Conservation (phyloP, 768 basidiomycete genomes). For the Piloderma croceum region DNA sequence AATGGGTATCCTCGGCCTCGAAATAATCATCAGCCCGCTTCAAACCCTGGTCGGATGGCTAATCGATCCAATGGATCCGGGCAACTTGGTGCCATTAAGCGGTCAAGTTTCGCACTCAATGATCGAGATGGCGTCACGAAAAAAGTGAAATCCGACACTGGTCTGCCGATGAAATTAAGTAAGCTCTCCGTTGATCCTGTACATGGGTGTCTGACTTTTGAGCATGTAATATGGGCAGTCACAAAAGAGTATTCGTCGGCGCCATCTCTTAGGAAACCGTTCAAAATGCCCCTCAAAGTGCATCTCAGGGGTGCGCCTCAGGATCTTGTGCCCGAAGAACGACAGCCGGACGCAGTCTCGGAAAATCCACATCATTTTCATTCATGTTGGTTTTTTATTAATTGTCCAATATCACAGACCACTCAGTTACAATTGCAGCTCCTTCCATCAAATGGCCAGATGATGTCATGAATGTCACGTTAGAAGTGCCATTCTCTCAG, state of each 20-base stretch:
- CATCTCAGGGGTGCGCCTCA: background rate
- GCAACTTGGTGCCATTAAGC: background rate
- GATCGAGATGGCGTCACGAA: background rate
- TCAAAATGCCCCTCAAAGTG: constrained; percentile 33
- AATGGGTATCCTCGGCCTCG: constrained; percentile 15
- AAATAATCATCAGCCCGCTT: background rate
- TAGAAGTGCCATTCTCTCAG: constrained; percentile 36
- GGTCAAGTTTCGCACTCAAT: background rate
- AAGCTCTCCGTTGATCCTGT: background rate
- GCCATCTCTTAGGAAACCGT: constrained; percentile 41
- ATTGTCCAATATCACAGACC: background rate
- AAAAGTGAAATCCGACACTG: background rate
- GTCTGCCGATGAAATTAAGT: background rate
- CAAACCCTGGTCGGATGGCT: too few relatives aligned
- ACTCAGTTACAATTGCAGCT: constrained; percentile 1
- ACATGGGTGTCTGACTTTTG: background rate
- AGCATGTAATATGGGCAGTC: constrained; percentile 22
- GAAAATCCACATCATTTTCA: background rate
- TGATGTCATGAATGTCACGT: constrained; percentile 27
- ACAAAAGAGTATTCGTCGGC: constrained; percentile 44
- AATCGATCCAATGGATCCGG: background rate
- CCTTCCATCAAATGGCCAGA: constrained; percentile 20
- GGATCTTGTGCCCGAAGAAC: background rate
- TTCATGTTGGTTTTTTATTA: background rate
- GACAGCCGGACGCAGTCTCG: background rate